Evolutionary conservation across 495 filamentous ascomycete genomes (phyloP).

Genomic region (Pyrenula aspistea): DNA sequence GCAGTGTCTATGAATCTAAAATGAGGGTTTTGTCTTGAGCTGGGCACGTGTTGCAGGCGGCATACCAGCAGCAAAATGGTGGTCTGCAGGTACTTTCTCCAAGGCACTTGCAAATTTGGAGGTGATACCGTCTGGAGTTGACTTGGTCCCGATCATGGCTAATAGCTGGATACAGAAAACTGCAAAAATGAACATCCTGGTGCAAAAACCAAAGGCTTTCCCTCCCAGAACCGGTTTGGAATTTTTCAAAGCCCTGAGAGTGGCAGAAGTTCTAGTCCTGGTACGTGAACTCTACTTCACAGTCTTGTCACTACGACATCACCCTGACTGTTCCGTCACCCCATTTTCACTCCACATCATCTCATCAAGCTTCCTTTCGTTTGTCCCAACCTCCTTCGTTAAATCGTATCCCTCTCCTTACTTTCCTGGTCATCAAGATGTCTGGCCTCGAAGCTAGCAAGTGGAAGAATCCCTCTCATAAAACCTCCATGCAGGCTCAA

Average conservation of each 20-base stretch:
- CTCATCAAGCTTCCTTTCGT: background rate
- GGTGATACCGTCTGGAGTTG: constrained; percentile 18
- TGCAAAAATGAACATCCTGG: constrained; percentile 47
- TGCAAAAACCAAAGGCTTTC: constrained; percentile 8
- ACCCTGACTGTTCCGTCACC: constrained; percentile 2
- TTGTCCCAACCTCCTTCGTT: background rate
- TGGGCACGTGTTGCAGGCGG: too few species aligned
- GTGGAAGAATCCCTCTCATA: constrained; percentile 16
- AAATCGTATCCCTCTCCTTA: constrained; percentile 1
- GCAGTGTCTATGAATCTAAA: too few species aligned
- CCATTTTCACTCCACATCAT: background rate
- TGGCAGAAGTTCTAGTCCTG: constrained; percentile 20
- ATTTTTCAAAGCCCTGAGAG: constrained; percentile 19
- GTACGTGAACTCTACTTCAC: constrained; percentile 14
- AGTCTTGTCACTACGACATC: constrained; percentile 1
- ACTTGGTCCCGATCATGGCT: background rate
- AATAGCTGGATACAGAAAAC: constrained; percentile 21
- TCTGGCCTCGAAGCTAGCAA: constrained; percentile 11
- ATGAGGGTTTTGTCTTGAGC: too few species aligned
- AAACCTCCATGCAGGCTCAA: background rate
- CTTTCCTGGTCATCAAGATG: constrained; percentile 7
- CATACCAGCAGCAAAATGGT: too few species aligned
- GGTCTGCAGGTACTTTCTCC: constrained; percentile 61
- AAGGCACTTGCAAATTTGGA: constrained; percentile 64
- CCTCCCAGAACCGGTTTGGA: constrained; percentile 31